phyloP scores from a whole-genome alignment of 108 stramenopile genomes.

The Schizochytrium sp. region DNA sequence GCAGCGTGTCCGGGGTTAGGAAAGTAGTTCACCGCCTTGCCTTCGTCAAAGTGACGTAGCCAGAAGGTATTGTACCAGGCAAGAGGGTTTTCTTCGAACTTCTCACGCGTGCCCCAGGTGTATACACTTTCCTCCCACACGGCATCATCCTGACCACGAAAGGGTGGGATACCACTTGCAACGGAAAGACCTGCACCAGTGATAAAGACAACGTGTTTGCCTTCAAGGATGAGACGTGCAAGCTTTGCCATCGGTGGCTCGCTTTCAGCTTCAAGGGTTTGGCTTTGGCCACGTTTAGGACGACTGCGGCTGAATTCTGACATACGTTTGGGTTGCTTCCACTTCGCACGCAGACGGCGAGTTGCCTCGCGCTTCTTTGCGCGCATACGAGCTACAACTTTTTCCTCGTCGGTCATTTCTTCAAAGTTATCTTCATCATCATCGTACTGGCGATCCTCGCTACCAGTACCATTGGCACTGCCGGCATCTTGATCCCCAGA shows the following conservation, averaged over 20 bases:
- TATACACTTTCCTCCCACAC: conserved; percentile 55
- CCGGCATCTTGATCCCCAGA: too few relatives aligned
- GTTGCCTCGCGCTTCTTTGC: conserved; percentile 38
- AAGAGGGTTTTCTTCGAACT: conserved; percentile 42
- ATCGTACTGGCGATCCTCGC: too few relatives aligned
- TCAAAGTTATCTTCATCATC: too few relatives aligned
- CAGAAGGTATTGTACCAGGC: conserved; percentile 59
- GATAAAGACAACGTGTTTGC: conserved; percentile 32
- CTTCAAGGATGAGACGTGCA: conserved; percentile 10
- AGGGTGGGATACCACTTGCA: conserved; percentile 35
- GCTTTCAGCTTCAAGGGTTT: neutral
- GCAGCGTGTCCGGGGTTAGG: conserved; percentile 29
- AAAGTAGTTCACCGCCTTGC: neutral
- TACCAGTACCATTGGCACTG: too few relatives aligned
- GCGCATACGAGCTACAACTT: too few relatives aligned
- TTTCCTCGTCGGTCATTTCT: too few relatives aligned
- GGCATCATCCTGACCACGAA: conserved; percentile 24
- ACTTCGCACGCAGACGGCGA: conserved; percentile 21
- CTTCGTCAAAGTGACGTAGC: conserved; percentile 37
- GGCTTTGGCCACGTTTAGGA: neutral
- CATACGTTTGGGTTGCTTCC: neutral
- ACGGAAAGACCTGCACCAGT: conserved; percentile 55
- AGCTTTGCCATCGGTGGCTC: conserved; percentile 17
- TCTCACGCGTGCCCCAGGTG: conserved; percentile 26
- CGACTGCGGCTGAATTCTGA: neutral